Base-by-base conservation (phyloP, 2,329 filamentous ascomycete genomes). In the Fusarium nisikadoi region DNA sequence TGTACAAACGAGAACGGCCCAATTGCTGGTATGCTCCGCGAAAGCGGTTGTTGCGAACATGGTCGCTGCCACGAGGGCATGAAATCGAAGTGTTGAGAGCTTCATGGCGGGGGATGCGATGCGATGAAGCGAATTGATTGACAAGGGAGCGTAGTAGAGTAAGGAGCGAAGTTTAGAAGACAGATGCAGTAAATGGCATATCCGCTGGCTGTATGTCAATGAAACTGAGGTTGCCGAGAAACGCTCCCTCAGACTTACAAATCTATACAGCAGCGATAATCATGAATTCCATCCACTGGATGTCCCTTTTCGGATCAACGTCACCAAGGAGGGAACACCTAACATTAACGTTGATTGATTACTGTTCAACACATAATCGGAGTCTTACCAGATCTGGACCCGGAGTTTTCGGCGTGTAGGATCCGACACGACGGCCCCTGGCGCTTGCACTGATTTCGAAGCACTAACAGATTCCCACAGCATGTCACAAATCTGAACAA, bases 1-100 rank as follows among this genome's bases (percentile, higher is more conserved):
- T 10, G 96, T 99, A 73, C 93, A 96, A 65, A 99, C 96, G n/a
- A 99, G 91, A 70, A 99, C 96, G 14, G 96, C 96, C 96, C 96
- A 99, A 84, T 99, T 99, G 80, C 94, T 98, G 20, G 96, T 99
- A 84, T 99, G 96, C 77, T 95, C 92, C 74, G 90, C 89, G 33
- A 86, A 84, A 65, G 85, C 83, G 29, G 77, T 76, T 13, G 86
- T 80, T 61, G 83, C 80, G 50, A 90, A 79, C 62, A 89, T 76
- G 64, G 84, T 76, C 43, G 85, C 81, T 49, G 82, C 85, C 77
- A 88, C 78, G 60, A 89, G 81, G 73, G 85, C 83, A 42, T 85
- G 83, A 52, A 88, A 81, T 52, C 84, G 79, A 68, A 86, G 74
- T 61, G 73, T 80, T 23, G 82, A 82, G 45, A 87, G 79, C 81